Evolutionary conservation across 352 stramenopile species (phyloP), one percentile per base, ranked within the genome.

Genomic region (Pythium biforme): DNA sequence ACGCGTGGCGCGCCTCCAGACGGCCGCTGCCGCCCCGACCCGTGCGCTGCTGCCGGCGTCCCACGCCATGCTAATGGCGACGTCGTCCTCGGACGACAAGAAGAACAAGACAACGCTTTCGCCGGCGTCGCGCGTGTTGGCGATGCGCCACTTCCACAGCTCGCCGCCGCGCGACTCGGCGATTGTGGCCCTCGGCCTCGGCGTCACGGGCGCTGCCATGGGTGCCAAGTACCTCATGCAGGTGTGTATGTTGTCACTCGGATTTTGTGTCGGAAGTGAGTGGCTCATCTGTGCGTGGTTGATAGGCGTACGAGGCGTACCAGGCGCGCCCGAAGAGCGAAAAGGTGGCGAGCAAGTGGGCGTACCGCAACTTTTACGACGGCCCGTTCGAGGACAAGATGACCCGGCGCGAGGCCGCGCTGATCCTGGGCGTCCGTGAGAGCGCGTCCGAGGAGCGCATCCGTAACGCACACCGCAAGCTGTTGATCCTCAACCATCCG

Each of bases 361-460:
- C 79, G 72, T 90, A 88, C 69, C 83, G 83, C 64, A 95, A 95
- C 70, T 96, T 97, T 62, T 98, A 99, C 77, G 90, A 98, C 70
- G 94, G 95, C 0, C 96, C 96, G 27, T 99, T 99, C 73, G 97
- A 99, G 70, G 95, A 99, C 15, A 98, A 98, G 69, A 99, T 99
- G 98, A 99, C 97, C 45, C 83, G 93, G 7, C 86, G 97, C 31
- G 98, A 99, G 76, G 98, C 98, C n/a, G 97, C 97, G 20, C 78
- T 99, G 37, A 99, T 99, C 74, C 75, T 99, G 29, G 98, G 98
- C 49, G 96, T 99, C 39, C 81, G 90, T n/a, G 96, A 99, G 79
- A 98, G 87, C 58, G 93, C 95, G 37, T 94, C 88, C 0, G 64
- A 87, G 39, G 90, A 99, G 76, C 89, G 97, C 54, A 98, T 99